These are phyloP conservation scores for Mycena vulgaris DNA, from an alignment of 768 basidiomycete genomes.

Conservation along the genomic window DNA sequence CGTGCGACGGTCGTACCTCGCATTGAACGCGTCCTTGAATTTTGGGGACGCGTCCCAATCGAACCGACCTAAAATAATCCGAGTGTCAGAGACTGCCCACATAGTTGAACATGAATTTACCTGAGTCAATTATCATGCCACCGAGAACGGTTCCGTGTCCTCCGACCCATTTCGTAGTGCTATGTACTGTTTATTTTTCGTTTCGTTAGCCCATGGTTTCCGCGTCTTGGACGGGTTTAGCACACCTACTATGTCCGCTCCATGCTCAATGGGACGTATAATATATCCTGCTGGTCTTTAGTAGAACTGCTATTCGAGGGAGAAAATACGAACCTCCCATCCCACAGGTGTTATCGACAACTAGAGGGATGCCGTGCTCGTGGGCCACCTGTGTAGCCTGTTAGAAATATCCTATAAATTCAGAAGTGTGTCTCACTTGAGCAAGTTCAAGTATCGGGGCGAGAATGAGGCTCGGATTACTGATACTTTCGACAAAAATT, in stretches of 20 bases:
- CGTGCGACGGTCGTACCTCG: constrained; percentile 26
- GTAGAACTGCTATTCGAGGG: neutral
- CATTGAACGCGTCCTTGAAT: constrained; percentile 53
- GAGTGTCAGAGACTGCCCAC: neutral
- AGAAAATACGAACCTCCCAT: constrained; percentile 62
- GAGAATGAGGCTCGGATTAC: constrained; percentile 62
- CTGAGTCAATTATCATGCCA: constrained; percentile 70
- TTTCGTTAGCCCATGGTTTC: neutral
- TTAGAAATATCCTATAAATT: constrained; percentile 38
- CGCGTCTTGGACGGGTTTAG: too few species aligned
- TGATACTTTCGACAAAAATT: constrained; percentile 71
- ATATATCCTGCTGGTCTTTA: constrained; percentile 19
- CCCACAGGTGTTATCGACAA: constrained; percentile 78
- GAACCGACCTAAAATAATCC: constrained; percentile 62
- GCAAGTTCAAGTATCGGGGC: constrained; percentile 30
- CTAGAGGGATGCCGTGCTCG: constrained; percentile 67
- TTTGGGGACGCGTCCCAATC: constrained; percentile 67
- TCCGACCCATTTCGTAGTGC: constrained; percentile 79
- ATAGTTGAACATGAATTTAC: neutral
- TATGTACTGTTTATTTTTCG: constrained; percentile 56
- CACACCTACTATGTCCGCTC: constrained; percentile 54
- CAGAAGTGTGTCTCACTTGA: constrained; percentile 57
- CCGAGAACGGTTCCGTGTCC: constrained; percentile 79
- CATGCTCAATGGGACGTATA: constrained; percentile 44
- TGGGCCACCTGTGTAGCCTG: constrained; percentile 63